Evolutionary conservation across 176 grass and related monocot genomes (phyloP).

Genomic region (Ananas comosus): DNA sequence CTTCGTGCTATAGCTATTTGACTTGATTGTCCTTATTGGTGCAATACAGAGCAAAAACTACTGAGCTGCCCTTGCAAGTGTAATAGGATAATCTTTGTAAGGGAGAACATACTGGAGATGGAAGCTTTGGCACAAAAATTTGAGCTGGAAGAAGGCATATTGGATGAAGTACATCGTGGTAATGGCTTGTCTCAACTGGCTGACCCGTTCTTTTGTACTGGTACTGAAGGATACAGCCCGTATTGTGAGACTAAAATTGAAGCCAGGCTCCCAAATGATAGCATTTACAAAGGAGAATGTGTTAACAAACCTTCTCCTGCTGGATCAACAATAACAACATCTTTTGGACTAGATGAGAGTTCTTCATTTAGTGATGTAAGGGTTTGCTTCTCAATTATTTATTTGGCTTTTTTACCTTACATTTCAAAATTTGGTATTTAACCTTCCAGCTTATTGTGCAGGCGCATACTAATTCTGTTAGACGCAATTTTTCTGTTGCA

Average conservation of each 20-base stretch:
- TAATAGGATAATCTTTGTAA: constrained; percentile 42
- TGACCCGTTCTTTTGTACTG: neutral
- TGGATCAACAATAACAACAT: neutral
- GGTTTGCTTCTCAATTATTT: neutral
- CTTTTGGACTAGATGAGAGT: neutral
- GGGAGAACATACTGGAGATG: constrained; percentile 57
- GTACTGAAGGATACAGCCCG: constrained; percentile 13
- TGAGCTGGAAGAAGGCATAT: constrained; percentile 32
- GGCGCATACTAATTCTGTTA: neutral
- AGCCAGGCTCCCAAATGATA: constrained; percentile 23
- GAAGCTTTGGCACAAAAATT: constrained; percentile 59
- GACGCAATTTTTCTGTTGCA: neutral
- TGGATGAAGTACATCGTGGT: constrained; percentile 40
- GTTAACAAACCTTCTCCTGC: constrained; percentile 1
- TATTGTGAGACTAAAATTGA: constrained; percentile 23
- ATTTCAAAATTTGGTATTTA: neutral
- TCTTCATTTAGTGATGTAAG: neutral
- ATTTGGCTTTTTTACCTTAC: neutral
- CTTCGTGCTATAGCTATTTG: neutral
- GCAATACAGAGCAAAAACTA: constrained; percentile 58
- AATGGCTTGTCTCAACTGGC: constrained; percentile 23
- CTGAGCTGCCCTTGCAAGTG: constrained; percentile 57
- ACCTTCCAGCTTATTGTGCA: neutral
- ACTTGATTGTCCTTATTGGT: neutral
- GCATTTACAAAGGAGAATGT: constrained; percentile 13